Base-by-base conservation (phyloP, 2,329 filamentous ascomycete species). In the Tolypocladium nubicola region DNA sequence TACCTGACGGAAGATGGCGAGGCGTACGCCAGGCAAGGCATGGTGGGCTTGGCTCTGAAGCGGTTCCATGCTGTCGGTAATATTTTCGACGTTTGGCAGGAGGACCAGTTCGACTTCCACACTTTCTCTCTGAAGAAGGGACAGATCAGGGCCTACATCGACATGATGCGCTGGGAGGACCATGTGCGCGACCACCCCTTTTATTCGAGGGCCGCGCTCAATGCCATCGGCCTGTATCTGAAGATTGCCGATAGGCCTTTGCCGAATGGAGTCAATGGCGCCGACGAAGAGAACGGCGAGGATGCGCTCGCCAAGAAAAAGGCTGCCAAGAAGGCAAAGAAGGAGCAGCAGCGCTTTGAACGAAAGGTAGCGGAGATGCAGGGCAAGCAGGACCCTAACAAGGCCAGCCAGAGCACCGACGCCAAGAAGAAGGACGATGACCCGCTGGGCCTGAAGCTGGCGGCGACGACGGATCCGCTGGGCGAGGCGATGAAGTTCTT, bases 81-180 rank as follows among this genome's bases (percentile, higher is more conserved):
- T 73, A 95, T 99, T 63, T 99, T 99, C 67, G 93, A 97, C 63
- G 85, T 90, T 23, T 99, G 94, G 94, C 88, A 96, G 69, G 95
- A 99, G 70, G 94, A 99, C 66, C 94, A 99, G 68, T 97, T 97
- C 66, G 94, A 99, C 71, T 99, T 99, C 78, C 95, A 99, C 78
- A 90, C 85, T 70, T 99, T 99, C 73, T 97, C 91, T 23, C 78
- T 99, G n/a, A 82, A 94, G 23, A 99, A 97, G 73, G 95, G 95
- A 16, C 93, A 96, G 78, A 90, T 97, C 60, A 82, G 93, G 57
- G 89, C 94, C 1, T 99, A 99, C 69, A 79, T 99, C 45, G 92
- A 97, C 65, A 96, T 99, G 90, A 80, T 99, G 52, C 84, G 88
- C 64, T 99, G 94, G 95, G 93, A 97, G 70, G 92, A 99, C 68